Percentiles rank a stretch among this genome's conserved stretches.
phyloP scores from a whole-genome alignment of 257 asterid genomes.

The Vinca minor region DNA sequence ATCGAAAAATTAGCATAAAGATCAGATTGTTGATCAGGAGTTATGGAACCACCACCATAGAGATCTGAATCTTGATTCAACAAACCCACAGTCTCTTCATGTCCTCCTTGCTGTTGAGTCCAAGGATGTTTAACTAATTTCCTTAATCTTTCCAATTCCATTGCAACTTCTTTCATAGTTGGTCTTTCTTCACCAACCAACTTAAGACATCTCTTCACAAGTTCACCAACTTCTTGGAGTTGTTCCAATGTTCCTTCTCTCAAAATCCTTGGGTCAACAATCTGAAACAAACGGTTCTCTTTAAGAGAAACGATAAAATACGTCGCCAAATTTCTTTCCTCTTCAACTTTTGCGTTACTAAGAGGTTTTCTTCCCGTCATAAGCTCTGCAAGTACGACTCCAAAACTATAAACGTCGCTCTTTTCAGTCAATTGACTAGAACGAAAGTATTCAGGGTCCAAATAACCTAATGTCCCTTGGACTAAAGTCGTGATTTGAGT shows the following conservation, averaged over 20 bases:
- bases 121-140: constrained; percentile 42
- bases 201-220: constrained; percentile 41
- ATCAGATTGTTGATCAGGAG: constrained; percentile 18
- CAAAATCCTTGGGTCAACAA: constrained; percentile 44
- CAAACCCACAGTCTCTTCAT: constrained; percentile 23
- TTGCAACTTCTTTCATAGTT: constrained; percentile 64
- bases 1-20: constrained; percentile 30
- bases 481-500: constrained; percentile 60
- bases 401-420: constrained; percentile 71
- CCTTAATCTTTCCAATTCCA: constrained; percentile 54
- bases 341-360: constrained; percentile 29
- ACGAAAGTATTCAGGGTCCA: constrained; percentile 70
- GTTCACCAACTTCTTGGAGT: constrained; percentile 34
- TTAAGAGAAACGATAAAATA: constrained; percentile 31
- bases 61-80: constrained; percentile 4
- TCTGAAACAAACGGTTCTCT: constrained; percentile 41
- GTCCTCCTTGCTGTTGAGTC: constrained; percentile 17
- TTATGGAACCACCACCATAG: not conserved
- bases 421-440: constrained; percentile 55
- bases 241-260: constrained; percentile 58
- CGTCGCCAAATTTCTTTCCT: constrained; percentile 39
- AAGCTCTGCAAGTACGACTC: constrained; percentile 61
- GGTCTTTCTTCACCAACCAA: constrained; percentile 57
- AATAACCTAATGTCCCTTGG: constrained; percentile 65
- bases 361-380: constrained; percentile 53